phyloP scores from a whole-genome alignment of 257 asterid species.

The Paraleonurus japonicus region DNA sequence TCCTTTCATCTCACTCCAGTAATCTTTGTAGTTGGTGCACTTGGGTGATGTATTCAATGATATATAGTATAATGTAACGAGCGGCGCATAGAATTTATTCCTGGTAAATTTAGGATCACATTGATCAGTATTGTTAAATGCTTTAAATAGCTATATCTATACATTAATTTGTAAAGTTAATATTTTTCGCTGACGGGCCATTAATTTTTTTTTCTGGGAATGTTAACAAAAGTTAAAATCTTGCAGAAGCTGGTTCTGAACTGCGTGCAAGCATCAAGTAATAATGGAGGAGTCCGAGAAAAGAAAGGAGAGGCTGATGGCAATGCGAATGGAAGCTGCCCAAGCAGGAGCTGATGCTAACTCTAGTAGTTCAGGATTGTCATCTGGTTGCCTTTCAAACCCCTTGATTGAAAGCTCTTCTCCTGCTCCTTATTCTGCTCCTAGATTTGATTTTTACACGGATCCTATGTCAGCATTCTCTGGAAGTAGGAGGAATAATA shows the following conservation, averaged over 20 bases:
- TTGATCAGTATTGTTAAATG: not conserved
- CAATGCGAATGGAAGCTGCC: slow-evolving; percentile 66
- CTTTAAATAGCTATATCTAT: not conserved
- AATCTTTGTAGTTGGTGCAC: not conserved
- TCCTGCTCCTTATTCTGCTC: slow-evolving; percentile 31
- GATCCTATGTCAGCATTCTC: slow-evolving; percentile 87
- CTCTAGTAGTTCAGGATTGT: slow-evolving; percentile 27
- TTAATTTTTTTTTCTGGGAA: too few species aligned
- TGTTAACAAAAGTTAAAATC: not conserved
- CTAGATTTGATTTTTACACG: slow-evolving; percentile 79
- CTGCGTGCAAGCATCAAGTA: slow-evolving; percentile 17
- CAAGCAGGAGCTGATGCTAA: slow-evolving; percentile 28
- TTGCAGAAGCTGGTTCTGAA: slow-evolving; percentile 24
- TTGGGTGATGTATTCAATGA: not conserved
- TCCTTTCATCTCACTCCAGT: not conserved
- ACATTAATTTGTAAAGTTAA: not conserved
- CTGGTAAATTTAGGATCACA: not conserved
- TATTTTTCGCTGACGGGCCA: too few species aligned
- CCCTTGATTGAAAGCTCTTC: slow-evolving; percentile 52
- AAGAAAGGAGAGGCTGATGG: slow-evolving; percentile 72
- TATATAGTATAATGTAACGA: not conserved
- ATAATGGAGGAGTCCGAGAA: slow-evolving; percentile 76
- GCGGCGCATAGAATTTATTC: too few species aligned
- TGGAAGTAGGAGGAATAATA: slow-evolving; percentile 43
- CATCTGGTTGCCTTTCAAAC: slow-evolving; percentile 53